These are phyloP conservation scores for Ogataea ganodermae DNA, from an alignment of 805 yeast species.

Conservation along the genomic window DNA sequence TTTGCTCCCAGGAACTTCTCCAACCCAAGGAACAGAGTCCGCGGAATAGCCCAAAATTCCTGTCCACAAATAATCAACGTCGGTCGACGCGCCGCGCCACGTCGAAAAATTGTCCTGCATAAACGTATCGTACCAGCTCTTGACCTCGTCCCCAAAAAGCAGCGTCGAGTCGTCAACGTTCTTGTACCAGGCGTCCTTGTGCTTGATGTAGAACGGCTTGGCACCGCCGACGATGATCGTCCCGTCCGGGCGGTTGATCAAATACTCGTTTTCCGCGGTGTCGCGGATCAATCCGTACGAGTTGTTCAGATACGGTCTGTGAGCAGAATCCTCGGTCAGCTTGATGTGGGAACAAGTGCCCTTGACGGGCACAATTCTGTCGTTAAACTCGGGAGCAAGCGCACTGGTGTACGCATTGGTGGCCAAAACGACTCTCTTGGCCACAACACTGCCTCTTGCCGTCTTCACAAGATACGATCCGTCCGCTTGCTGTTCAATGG, in stretches of 20 bases:
- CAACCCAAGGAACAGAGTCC: constrained; percentile 44
- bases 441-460: constrained; percentile 22
- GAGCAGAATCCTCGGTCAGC: constrained; percentile 3
- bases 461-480: constrained; percentile 37
- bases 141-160: constrained; percentile 24
- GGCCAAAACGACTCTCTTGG: constrained; percentile 39
- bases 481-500: constrained; percentile 26
- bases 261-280: constrained; percentile 25
- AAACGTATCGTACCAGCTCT: constrained; percentile 28
- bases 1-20: constrained; percentile 34
- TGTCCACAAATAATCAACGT: constrained; percentile 39
- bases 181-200: constrained; percentile 32
- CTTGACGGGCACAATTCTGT: constrained; percentile 38
- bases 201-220: constrained; percentile 27
- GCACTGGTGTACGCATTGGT: constrained; percentile 37
- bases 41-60: constrained; percentile 48
- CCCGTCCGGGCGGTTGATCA: constrained; percentile 43
- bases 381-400: constrained; percentile 25
- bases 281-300: constrained; percentile 33
- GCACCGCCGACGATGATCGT: constrained; percentile 40
- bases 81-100: constrained; percentile 31
- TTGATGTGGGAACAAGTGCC: constrained; percentile 36
- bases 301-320: constrained; percentile 34
- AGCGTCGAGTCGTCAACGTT: constrained; percentile 40
- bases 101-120: constrained; percentile 36